Conservation (phyloP, 345 rosid genomes). For the Citrus unshiu region DNA sequence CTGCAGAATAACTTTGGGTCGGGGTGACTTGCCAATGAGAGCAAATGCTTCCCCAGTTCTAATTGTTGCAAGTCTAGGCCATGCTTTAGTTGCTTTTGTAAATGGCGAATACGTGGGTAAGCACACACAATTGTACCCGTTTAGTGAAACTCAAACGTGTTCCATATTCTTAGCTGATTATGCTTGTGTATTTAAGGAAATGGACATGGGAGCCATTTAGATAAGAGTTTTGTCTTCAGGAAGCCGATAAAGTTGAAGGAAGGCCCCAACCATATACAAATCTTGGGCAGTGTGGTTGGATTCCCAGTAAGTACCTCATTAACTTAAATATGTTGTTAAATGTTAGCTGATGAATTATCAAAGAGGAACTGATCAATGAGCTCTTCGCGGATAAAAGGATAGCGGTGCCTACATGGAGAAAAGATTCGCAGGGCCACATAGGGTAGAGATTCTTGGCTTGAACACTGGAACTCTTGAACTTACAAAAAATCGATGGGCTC, state of each 20-base stretch:
- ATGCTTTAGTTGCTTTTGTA: slow-evolving; percentile 63
- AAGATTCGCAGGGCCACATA: slow-evolving; percentile 71
- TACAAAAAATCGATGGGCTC: slow-evolving; percentile 62
- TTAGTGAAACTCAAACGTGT: neutral
- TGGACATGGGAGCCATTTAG: slow-evolving; percentile 78
- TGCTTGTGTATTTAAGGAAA: slow-evolving; percentile 33
- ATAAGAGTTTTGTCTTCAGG: slow-evolving; percentile 79
- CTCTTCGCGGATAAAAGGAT: slow-evolving; percentile 41
- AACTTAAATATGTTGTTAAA: neutral
- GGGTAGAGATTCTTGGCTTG: slow-evolving; percentile 59
- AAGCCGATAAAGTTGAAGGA: slow-evolving; percentile 34
- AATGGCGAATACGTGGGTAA: slow-evolving; percentile 76
- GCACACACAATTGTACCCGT: neutral
- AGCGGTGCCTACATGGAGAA: slow-evolving; percentile 91
- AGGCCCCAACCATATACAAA: slow-evolving; percentile 50
- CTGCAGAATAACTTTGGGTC: slow-evolving; percentile 49
- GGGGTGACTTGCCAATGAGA: slow-evolving; percentile 43
- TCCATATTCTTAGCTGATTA: neutral
- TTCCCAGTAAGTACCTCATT: slow-evolving; percentile 49
- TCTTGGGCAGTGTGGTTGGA: slow-evolving; percentile 61
- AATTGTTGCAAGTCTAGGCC: slow-evolving; percentile 81
- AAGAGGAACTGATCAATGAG: neutral
- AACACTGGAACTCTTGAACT: slow-evolving; percentile 74
- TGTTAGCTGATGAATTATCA: neutral
- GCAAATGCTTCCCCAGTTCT: slow-evolving; percentile 41